These are phyloP conservation scores for Usnea hakonensis DNA, from an alignment of 495 filamentous ascomycete genomes.

Conservation along the genomic window DNA sequence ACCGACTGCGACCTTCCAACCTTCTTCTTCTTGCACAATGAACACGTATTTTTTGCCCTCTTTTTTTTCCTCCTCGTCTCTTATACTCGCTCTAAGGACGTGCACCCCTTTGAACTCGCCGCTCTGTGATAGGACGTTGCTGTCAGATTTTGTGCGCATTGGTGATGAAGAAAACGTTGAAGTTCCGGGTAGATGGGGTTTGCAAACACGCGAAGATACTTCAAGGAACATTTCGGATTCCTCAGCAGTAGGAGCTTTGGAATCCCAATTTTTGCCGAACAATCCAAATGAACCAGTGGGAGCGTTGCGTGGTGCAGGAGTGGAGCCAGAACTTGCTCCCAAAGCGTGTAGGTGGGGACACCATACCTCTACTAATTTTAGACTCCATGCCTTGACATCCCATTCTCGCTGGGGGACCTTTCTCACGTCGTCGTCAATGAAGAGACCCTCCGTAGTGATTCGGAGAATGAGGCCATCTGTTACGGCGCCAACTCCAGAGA, in stretches of 20 bases:
- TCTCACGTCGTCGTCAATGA: constrained; percentile 90
- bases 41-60: constrained; percentile 81
- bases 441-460: constrained; percentile 83
- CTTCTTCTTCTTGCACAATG: constrained; percentile 71
- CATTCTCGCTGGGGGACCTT: constrained; percentile 86
- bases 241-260: constrained; percentile 47
- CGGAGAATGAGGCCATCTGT: constrained; percentile 80
- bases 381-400: constrained; percentile 96
- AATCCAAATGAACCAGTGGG: constrained; percentile 27
- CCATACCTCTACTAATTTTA: constrained; percentile 88
- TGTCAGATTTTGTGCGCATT: constrained; percentile 23
- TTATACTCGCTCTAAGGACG: constrained; percentile 69
- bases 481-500: constrained; percentile 64
- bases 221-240: constrained; percentile 55
- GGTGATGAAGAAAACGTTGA: constrained; percentile 30
- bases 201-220: constrained; percentile 53
- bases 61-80: constrained; percentile 75
- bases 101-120: constrained; percentile 59
- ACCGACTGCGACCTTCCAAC: constrained; percentile 86
- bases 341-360: constrained; percentile 47
- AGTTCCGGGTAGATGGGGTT: constrained; percentile 47
- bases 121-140: constrained; percentile 37
- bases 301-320: constrained; percentile 27
- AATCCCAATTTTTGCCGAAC: constrained; percentile 33
- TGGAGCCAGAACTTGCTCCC: constrained; percentile 33